A percentile compares a stretch with the other conserved stretches of the same genome.
Conservation (phyloP, 441 rosid species). For the Populus hybrid region DNA sequence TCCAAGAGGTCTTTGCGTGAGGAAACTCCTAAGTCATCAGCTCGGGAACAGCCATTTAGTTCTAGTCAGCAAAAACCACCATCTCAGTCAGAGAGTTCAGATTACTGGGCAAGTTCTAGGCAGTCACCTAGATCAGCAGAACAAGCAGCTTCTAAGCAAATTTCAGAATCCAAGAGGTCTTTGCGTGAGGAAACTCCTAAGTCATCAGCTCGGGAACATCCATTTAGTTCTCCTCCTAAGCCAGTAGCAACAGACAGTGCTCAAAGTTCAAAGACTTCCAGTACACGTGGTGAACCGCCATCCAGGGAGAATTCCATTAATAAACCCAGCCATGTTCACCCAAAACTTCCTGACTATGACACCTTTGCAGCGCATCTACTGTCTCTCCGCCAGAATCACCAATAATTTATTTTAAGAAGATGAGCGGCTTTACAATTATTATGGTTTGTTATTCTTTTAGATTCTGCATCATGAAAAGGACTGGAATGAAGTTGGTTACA, state of each 20-base stretch:
- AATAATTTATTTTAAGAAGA: slow-evolving; percentile 17
- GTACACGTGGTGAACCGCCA: slow-evolving; percentile 22
- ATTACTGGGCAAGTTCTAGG: slow-evolving; percentile 19
- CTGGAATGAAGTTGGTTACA: neutral
- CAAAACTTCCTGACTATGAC: slow-evolving; percentile 90
- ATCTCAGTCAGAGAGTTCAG: slow-evolving; percentile 22
- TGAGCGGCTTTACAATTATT: neutral
- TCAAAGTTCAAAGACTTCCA: slow-evolving; percentile 19
- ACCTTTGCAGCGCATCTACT: slow-evolving; percentile 48
- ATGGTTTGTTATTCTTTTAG: slow-evolving; percentile 5
- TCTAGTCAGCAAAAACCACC: slow-evolving; percentile 14
- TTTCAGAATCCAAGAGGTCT: slow-evolving; percentile 24
- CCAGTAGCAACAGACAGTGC: slow-evolving; percentile 22
- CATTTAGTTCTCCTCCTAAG: slow-evolving; percentile 20
- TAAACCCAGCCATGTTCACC: slow-evolving; percentile 81
- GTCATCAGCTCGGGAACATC: slow-evolving; percentile 28
- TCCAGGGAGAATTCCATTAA: slow-evolving; percentile 36
- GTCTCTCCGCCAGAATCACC: slow-evolving; percentile 50
- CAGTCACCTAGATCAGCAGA: slow-evolving; percentile 22
- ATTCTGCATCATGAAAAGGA: slow-evolving; percentile 1
- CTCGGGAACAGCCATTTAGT: slow-evolving; percentile 24
- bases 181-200: slow-evolving; percentile 17
- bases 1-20: slow-evolving; percentile 22
- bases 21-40: slow-evolving; percentile 24
- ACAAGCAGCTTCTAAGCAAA: slow-evolving; percentile 30